Evolutionary conservation across 768 basidiomycete species (phyloP).

Genomic region (Boletus bicolor): DNA sequence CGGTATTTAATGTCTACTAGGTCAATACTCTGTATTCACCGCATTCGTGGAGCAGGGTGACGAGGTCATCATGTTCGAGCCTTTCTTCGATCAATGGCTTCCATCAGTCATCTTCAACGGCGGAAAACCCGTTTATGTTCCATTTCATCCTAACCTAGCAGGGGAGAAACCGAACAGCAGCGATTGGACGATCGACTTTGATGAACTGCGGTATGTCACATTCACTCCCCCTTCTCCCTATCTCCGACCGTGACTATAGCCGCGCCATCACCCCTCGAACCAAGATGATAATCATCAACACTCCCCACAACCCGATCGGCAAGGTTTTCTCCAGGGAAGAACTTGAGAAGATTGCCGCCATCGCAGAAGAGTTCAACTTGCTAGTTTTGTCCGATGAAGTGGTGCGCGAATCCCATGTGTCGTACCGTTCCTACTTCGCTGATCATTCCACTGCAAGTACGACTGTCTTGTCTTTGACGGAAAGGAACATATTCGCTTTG

Average conservation of each 20-base stretch:
- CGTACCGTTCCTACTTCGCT: neutral
- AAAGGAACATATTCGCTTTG: conserved; percentile 88
- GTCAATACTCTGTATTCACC: conserved; percentile 89
- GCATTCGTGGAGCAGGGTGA: conserved; percentile 92
- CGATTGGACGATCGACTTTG: conserved; percentile 90
- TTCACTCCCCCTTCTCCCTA: neutral
- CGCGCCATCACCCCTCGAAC: conserved; percentile 82
- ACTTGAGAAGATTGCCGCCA: conserved; percentile 76
- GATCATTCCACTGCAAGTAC: conserved; percentile 51
- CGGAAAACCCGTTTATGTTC: conserved; percentile 90
- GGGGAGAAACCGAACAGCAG: conserved; percentile 50
- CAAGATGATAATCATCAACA: conserved; percentile 95
- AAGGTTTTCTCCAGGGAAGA: conserved; percentile 89
- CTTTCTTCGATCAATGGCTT: conserved; percentile 95
- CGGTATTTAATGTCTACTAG: conserved; percentile 30
- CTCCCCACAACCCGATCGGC: conserved; percentile 97
- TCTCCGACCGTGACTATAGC: conserved; percentile 35
- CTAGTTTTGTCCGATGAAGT: conserved; percentile 97
- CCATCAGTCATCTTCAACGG: conserved; percentile 93
- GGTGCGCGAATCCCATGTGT: conserved; percentile 44
- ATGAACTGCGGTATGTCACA: conserved; percentile 69
- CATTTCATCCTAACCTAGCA: conserved; percentile 79
- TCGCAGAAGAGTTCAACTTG: conserved; percentile 91
- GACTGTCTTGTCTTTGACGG: conserved; percentile 89
- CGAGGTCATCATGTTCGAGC: conserved; percentile 98